A percentile compares a stretch with the other conserved stretches of the same genome.
phyloP scores from a whole-genome alignment of 768 basidiomycete genomes.

The Suillus brevipes region DNA sequence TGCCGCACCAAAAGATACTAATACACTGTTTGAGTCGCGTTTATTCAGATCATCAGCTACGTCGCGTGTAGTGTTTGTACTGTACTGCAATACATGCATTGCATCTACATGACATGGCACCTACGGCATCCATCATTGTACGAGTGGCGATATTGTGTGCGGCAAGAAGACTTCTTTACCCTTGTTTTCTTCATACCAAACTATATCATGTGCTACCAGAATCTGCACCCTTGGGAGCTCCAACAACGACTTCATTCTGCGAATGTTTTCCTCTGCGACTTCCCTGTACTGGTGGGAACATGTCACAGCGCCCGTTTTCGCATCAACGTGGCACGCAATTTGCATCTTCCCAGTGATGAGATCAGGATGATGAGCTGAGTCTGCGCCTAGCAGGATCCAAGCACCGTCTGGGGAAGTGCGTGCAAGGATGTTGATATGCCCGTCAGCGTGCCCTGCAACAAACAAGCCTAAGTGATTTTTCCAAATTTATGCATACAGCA shows the following conservation, averaged over 20 bases:
- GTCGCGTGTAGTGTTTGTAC: background rate
- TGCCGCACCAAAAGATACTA: background rate
- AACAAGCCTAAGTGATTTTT: background rate
- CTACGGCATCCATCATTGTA: background rate
- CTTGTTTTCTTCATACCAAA: conserved; percentile 51
- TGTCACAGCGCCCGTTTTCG: conserved; percentile 22
- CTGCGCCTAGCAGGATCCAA: conserved; percentile 55
- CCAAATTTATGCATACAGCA: background rate
- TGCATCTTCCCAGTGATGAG: conserved; percentile 43
- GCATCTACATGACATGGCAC: background rate
- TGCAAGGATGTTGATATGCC: conserved; percentile 53
- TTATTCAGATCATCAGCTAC: background rate
- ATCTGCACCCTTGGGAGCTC: conserved; percentile 42
- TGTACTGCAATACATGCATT: background rate
- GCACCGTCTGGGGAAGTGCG: conserved; percentile 50
- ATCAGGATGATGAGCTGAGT: conserved; percentile 52
- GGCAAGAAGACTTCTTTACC: conserved; percentile 39
- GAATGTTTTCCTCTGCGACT: conserved; percentile 43
- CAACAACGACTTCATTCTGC: conserved; percentile 39
- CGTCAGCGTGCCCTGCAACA: conserved; percentile 42
- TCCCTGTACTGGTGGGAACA: conserved; percentile 48
- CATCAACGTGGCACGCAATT: conserved; percentile 29
- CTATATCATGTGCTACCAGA: conserved; percentile 53
- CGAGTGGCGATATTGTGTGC: conserved; percentile 17
- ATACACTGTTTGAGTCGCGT: background rate